Evolutionary conservation across 2,329 filamentous ascomycete species (phyloP), one percentile per base, ranked within the genome.

Genomic region (Curvularia sp.): DNA sequence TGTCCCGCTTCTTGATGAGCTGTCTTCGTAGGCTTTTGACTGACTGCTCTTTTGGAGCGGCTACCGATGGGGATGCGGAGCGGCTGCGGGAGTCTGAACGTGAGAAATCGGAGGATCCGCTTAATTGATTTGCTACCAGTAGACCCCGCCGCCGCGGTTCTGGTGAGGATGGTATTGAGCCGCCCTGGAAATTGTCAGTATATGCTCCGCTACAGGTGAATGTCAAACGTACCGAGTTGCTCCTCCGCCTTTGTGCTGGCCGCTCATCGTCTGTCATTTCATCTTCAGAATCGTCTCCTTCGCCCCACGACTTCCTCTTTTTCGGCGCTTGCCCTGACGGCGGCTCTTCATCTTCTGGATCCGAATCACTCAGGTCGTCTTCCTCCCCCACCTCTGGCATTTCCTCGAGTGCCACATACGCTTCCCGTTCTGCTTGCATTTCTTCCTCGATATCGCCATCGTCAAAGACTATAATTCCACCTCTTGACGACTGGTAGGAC

Each of bases 361-460:
- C 79, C 8, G 82, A 80, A 3, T 86, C 84, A 10, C 85, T 87
- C 48, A 86, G 81, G 52, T 86, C 83, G 26, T 89, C 86, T 10
- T 86, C 85, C 31, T 95, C 91, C 39, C 92, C 92, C 48, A 96
- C 80, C 47, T 96, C 91, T 0, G 93, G 94, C 93, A 99, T 98
- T 62, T 93, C 89, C 46, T 92, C 83, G 51, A 98, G 80, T n/a
- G 89, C 89, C 64, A 91, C 86, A 72, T 96, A 98, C 39, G 95
- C 93, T 58, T 92, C 88, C 66, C 87, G 85, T 77, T 98, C 93
- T 1, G 81, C 80, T 12, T 77, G 78, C 33, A 99, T 80, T 33
- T 93, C 91, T 66, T 94, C 90, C 66, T 94, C 90, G 50, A 99
- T 93, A 75, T 99, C 95, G 1, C 94, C 95, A 73, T 98, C 95